These are phyloP conservation scores for Sisymbrium altissimum DNA, from an alignment of 345 rosid genomes.

Conservation along the genomic window DNA sequence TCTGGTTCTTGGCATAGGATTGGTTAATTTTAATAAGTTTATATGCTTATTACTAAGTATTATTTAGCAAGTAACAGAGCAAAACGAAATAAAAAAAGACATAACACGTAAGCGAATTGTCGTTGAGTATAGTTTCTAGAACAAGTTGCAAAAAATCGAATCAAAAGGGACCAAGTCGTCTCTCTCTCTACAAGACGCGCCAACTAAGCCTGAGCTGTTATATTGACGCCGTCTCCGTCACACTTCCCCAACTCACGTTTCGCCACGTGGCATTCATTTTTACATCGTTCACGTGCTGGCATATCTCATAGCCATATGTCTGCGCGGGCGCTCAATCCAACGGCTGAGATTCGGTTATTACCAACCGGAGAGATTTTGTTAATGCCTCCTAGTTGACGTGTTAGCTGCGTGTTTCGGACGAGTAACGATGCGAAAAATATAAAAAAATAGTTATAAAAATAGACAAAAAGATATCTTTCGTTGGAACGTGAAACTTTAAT, in stretches of 20 bases:
- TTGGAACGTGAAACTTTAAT: slow-evolving; percentile 9
- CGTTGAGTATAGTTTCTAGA: neutral
- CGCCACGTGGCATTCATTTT: slow-evolving; percentile 22
- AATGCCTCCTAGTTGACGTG: slow-evolving; percentile 13
- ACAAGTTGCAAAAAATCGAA: neutral
- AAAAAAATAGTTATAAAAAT: neutral
- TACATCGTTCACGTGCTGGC: slow-evolving; percentile 17
- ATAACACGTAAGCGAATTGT: neutral
- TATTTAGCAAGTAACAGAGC: neutral
- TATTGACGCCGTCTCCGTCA: slow-evolving; percentile 29
- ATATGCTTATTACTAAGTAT: no score
- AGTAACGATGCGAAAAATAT: neutral
- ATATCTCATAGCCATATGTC: neutral
- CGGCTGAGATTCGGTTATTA: neutral
- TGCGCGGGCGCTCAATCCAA: neutral
- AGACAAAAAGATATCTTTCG: slow-evolving; percentile 10
- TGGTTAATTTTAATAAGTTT: neutral
- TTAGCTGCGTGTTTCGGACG: slow-evolving; percentile 26
- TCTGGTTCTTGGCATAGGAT: neutral
- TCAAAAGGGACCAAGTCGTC: slow-evolving; percentile 12
- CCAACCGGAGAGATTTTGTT: neutral
- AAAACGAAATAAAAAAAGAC: neutral
- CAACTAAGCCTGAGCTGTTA: slow-evolving; percentile 31
- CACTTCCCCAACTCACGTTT: slow-evolving; percentile 15
- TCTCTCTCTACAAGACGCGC: slow-evolving; percentile 22